Conservation (phyloP, 768 basidiomycete species). For the Suillus weaverae region DNA sequence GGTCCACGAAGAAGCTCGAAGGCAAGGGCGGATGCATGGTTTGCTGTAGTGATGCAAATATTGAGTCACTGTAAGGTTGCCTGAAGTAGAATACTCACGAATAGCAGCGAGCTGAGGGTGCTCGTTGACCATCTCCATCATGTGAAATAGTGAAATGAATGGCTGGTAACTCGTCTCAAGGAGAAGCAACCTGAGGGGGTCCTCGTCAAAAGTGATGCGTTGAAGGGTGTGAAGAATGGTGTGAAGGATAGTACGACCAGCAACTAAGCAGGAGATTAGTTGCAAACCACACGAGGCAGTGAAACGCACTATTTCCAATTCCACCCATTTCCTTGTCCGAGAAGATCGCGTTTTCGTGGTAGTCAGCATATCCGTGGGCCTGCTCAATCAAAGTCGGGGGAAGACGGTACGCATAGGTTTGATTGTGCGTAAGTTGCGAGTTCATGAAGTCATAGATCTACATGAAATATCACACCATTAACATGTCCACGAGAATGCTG, state of each 20-base stretch:
- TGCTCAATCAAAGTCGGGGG: slow-evolving; percentile 73
- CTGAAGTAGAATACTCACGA: slow-evolving; percentile 46
- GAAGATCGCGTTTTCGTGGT: slow-evolving; percentile 78
- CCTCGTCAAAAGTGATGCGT: slow-evolving; percentile 73
- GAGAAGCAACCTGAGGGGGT: slow-evolving; percentile 75
- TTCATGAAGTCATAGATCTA: slow-evolving; percentile 79
- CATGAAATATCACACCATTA: slow-evolving; percentile 16
- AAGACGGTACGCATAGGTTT: slow-evolving; percentile 74
- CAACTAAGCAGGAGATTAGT: slow-evolving; percentile 47
- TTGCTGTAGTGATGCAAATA: slow-evolving; percentile 43
- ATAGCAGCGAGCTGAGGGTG: slow-evolving; percentile 59
- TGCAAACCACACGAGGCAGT: neutral
- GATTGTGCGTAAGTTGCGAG: slow-evolving; percentile 78
- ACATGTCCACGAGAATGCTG: neutral
- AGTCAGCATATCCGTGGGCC: slow-evolving; percentile 69
- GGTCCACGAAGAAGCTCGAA: slow-evolving; percentile 76
- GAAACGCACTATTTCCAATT: slow-evolving; percentile 72
- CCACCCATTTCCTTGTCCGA: slow-evolving; percentile 58
- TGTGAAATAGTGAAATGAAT: slow-evolving; percentile 82
- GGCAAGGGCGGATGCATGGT: slow-evolving; percentile 69
- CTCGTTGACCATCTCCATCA: slow-evolving; percentile 55
- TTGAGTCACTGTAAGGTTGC: neutral
- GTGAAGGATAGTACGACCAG: slow-evolving; percentile 73
- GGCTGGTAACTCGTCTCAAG: slow-evolving; percentile 84
- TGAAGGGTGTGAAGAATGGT: slow-evolving; percentile 72